Conservation (phyloP, 352 stramenopile genomes). For the Globisporangium irregulare region DNA sequence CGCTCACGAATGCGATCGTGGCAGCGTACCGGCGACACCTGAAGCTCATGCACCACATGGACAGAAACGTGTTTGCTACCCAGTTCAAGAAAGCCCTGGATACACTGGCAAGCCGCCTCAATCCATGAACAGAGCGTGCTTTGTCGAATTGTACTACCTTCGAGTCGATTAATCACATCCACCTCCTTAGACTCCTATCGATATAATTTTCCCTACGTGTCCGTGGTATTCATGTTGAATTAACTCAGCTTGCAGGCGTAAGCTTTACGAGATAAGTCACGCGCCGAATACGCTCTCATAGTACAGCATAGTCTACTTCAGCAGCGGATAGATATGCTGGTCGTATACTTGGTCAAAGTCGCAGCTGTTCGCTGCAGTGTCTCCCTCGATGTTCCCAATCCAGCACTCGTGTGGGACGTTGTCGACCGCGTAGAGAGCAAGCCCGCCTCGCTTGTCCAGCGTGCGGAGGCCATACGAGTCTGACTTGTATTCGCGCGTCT, state of each 20-base stretch:
- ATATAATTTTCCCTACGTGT: background rate
- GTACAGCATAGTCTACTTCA: background rate
- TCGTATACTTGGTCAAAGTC: conserved; percentile 19
- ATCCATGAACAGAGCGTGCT: background rate
- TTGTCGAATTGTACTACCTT: no score
- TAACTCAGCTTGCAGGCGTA: no score
- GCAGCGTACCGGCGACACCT: conserved; percentile 34
- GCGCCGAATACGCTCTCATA: no score
- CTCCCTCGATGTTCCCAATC: conserved; percentile 10
- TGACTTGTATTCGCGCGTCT: conserved; percentile 33
- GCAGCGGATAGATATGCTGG: conserved; percentile 17
- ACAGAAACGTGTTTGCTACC: conserved; percentile 25
- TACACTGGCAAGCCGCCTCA: background rate
- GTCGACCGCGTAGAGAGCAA: conserved; percentile 26
- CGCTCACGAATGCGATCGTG: conserved; percentile 47
- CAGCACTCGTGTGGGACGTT: conserved; percentile 43
- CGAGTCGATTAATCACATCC: no score
- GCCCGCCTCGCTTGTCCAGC: conserved; percentile 21
- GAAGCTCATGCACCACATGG: conserved; percentile 10
- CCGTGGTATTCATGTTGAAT: no score
- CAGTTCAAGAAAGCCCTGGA: conserved; percentile 2
- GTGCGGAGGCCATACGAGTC: conserved; percentile 42
- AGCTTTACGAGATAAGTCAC: no score
- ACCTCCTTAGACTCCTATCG: background rate
- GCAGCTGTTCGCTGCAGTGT: conserved; percentile 9